Base-by-base conservation (phyloP, 164 flowering plant species). In the Tinospora cordifolia region DNA sequence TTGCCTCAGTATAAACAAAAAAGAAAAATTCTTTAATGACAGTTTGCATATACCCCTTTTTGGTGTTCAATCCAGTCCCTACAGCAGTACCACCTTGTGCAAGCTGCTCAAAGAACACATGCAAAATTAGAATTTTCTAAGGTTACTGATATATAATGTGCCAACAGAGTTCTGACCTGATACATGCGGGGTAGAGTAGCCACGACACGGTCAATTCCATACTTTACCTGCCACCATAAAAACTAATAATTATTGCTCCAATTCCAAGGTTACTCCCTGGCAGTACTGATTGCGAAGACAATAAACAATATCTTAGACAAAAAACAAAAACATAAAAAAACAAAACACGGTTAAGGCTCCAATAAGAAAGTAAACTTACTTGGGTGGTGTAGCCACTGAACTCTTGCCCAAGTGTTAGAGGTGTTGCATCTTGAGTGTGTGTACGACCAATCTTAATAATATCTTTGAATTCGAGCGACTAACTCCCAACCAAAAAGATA, bases 61-160 rank as follows among this genome's bases (percentile, higher is more conserved):
- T 94, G 12, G 97, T 87, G 84, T 94, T 94, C 83, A 94, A 78
- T 70, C 99, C 99, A 71, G 97, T 94, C 66, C 99, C 99, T 6
- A 94, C 98, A 69, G 99, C 99, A 79, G 99, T 94, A 60, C 99
- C 99, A 76, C 99, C 99, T 75, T 94, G 99, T 71, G 99, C 99
- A 78, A 94, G 92, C 99, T 94, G 87, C 78, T 47, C 74, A 77
- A 44, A 71, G 3, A 40, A 81, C n/a, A 74, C 22, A 27, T 68
- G 74, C 34, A 40, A 65, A 19, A 54, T 84, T 59, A 84, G 75
- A 75, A 62, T 58, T 67, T 24, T 21, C 60, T 54, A 19, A 54
- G 21, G 24, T n/a, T 51, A 19, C 24, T 54, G 60, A 54, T 44
- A 15, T 22, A 6, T 7, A 76, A 51, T 6, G 40, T 25, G 19